A percentile compares a stretch with the other conserved stretches of the same genome.
Conservation (phyloP, 2,329 filamentous ascomycete genomes). For the Claviceps capensis region DNA sequence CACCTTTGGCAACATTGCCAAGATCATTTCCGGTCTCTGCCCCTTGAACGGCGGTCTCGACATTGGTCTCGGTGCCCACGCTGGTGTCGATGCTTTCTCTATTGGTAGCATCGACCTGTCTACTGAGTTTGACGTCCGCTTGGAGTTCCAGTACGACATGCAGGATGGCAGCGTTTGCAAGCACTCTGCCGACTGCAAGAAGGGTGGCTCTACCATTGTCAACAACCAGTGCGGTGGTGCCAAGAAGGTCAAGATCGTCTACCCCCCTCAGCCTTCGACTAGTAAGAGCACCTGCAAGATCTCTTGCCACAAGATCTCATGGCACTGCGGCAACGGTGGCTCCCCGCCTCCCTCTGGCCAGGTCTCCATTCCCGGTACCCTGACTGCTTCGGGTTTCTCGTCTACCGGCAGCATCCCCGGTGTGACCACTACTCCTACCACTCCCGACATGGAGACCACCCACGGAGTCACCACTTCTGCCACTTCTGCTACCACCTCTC, state of each 20-base stretch:
- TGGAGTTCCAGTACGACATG: slow-evolving; percentile 84
- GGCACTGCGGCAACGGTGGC: slow-evolving; percentile 45
- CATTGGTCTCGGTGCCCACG: slow-evolving; percentile 36
- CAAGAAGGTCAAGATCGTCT: slow-evolving; percentile 61
- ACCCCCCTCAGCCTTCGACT: slow-evolving; percentile 40
- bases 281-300: slow-evolving; percentile 50
- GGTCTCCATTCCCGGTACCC: background rate
- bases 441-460: background rate
- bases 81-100: slow-evolving; percentile 45
- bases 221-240: slow-evolving; percentile 92
- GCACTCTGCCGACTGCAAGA: slow-evolving; percentile 55
- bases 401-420: slow-evolving; percentile 1
- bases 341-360: slow-evolving; percentile 1
- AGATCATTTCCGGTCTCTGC: slow-evolving; percentile 47
- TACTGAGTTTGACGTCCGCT: slow-evolving; percentile 59
- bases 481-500: background rate
- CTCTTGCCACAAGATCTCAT: slow-evolving; percentile 26
- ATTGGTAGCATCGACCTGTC: slow-evolving; percentile 61
- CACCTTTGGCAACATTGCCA: slow-evolving; percentile 27
- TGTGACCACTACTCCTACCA: background rate
- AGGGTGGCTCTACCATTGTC: slow-evolving; percentile 53
- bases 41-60: slow-evolving; percentile 35
- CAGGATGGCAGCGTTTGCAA: slow-evolving; percentile 70
- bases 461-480: background rate
- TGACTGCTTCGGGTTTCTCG: background rate